Base-by-base conservation (phyloP, 352 stramenopile genomes). In the Phytopythium litorale region DNA sequence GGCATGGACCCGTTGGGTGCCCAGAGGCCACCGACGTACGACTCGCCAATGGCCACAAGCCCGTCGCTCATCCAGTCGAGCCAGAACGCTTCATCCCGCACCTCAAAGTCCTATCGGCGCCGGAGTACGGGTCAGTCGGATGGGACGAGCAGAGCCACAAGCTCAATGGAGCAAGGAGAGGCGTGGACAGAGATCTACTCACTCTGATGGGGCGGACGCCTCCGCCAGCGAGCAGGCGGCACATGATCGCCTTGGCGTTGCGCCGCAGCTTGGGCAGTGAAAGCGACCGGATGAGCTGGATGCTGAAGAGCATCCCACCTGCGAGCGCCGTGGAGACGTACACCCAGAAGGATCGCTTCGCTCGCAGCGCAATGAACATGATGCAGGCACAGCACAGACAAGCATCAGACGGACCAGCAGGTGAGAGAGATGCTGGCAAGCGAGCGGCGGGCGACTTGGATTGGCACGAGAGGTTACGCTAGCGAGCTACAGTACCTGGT, bases 61-160 rank as follows among this genome's bases (percentile, higher is more conserved):
- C 86, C 86, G 32, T 92, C 84, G 42, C 81, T 88, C 83, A 94
- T 93, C 86, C 86, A 94, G 64, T 94, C 86, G 12, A 94, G 68
- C 86, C 86, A 94, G 58, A 94, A 89, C 0, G 82, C 79, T 40
- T 91, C 78, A 57, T 92, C 79, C 21, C 81, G 80, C 11, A 92
- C 79, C 25, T 90, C 67, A 72, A 94, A 91, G 45, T 92, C 83
- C 85, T 94, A 13, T 32, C 30, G n/a, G 16, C 13, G 16, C 21
- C 18, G 13, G 35, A 9, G 4, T 30, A 21, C 25, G 21, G 46
- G 28, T 54, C 28, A 54, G 28, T 38, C 16, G 25, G 9, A 21
- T 35, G 7, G 7, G 42, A 25, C 16, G 11, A 25, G 12, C 8
- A 60, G 18, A 46, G 38, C 25, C 28, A 18, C 28, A 32, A 32